Conservation (phyloP, 768 basidiomycete genomes). For the Mycena venus region DNA sequence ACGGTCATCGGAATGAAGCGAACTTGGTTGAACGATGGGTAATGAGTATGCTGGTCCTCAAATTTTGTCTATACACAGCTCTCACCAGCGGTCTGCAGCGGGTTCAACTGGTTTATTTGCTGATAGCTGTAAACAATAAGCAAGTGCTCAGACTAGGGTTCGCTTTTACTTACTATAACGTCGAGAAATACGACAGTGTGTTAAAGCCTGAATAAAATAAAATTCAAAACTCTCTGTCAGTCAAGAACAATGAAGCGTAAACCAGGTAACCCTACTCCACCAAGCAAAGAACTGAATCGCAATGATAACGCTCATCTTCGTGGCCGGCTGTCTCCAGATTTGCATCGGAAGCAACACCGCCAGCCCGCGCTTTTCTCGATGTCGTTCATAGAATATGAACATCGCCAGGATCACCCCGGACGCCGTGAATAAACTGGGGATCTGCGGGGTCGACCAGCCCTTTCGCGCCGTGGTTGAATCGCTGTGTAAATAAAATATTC, state of each 20-base stretch:
- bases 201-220: conserved; percentile 52
- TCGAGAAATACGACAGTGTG: conserved; percentile 46
- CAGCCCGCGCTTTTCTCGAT: conserved; percentile 39
- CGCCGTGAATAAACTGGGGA: conserved; percentile 43
- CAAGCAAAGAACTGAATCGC: conserved; percentile 48
- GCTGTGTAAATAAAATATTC: conserved; percentile 29
- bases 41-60: neutral
- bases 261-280: conserved; percentile 27
- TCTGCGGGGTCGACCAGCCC: conserved; percentile 49
- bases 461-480: conserved; percentile 46
- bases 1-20: conserved; percentile 50
- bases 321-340: conserved; percentile 46
- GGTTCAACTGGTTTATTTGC: conserved; percentile 42
- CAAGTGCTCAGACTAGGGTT: neutral
- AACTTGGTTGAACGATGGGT: conserved; percentile 22
- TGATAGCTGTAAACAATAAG: conserved; percentile 41
- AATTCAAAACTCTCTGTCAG: neutral
- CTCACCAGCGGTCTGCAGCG: conserved; percentile 45
- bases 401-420: conserved; percentile 42
- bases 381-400: conserved; percentile 46
- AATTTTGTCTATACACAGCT: neutral
- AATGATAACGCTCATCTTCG: conserved; percentile 45
- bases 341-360: conserved; percentile 49
- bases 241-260: neutral
- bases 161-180: conserved; percentile 42